phyloP scores from a whole-genome alignment of 768 basidiomycete genomes.

The Coprinopsis sp. region DNA sequence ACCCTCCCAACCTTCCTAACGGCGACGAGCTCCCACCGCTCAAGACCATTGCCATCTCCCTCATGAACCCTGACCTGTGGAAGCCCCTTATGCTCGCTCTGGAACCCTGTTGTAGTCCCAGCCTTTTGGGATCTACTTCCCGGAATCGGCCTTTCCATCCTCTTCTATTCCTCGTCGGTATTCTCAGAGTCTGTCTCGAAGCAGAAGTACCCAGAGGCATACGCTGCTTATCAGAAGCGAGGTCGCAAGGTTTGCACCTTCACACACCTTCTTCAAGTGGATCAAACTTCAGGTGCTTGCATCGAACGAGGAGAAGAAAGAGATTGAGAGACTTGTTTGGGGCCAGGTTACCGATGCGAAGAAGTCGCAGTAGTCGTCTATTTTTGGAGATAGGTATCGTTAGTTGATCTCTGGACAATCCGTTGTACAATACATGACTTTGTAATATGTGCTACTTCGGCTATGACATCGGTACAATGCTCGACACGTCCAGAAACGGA shows the following conservation, averaged over 20 bases:
- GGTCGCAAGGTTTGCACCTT: slow-evolving; percentile 76
- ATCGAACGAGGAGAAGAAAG: slow-evolving; percentile 8
- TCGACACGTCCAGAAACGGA: too few relatives aligned
- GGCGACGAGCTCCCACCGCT: slow-evolving; percentile 14
- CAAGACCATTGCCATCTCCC: slow-evolving; percentile 10
- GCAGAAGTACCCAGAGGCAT: slow-evolving; percentile 68
- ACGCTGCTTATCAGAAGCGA: slow-evolving; percentile 66
- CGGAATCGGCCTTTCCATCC: slow-evolving; percentile 53
- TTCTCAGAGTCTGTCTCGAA: slow-evolving; percentile 79
- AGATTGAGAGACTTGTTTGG: slow-evolving; percentile 17
- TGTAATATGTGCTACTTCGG: too few relatives aligned
- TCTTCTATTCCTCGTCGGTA: slow-evolving; percentile 75
- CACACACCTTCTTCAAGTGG: slow-evolving; percentile 14
- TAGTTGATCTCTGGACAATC: too few relatives aligned
- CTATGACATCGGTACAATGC: too few relatives aligned
- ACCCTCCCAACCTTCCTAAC: slow-evolving; percentile 22
- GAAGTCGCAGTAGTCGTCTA: slow-evolving; percentile 2
- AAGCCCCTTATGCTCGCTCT: slow-evolving; percentile 19
- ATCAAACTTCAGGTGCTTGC: slow-evolving; percentile 10
- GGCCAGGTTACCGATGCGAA: slow-evolving; percentile 8
- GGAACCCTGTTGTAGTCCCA: slow-evolving; percentile 27
- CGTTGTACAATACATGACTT: too few relatives aligned
- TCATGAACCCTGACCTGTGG: slow-evolving; percentile 15
- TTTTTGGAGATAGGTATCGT: background rate
- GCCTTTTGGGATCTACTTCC: slow-evolving; percentile 39